These are phyloP conservation scores for Cercospora sojina DNA, from an alignment of 2,329 filamentous ascomycete species.

Conservation along the genomic window DNA sequence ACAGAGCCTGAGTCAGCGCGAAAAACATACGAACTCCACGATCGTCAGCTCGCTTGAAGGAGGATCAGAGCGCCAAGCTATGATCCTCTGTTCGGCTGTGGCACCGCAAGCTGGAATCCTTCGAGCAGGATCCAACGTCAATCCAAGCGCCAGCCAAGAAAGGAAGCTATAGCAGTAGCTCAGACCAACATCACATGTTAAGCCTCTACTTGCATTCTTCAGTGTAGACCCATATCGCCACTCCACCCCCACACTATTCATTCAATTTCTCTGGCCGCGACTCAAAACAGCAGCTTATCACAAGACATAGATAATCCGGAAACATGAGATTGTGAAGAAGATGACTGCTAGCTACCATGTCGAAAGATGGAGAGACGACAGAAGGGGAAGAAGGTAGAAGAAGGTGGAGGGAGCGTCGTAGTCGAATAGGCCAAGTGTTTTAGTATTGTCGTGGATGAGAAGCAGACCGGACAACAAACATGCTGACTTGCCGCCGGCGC, in stretches of 20 bases:
- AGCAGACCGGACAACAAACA: background rate
- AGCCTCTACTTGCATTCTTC: background rate
- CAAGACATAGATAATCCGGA: background rate
- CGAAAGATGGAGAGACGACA: background rate
- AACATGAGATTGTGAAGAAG: slow-evolving; percentile 6
- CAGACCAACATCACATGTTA: background rate
- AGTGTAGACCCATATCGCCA: background rate
- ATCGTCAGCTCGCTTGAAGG: background rate
- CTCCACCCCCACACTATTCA: background rate
- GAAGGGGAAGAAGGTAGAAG: background rate
- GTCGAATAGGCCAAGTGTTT: background rate
- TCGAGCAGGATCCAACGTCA: background rate
- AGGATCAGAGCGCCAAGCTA: background rate
- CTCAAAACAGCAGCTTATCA: background rate
- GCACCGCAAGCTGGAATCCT: background rate
- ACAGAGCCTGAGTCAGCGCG: background rate
- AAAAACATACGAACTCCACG: too few relatives aligned
- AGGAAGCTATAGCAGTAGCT: background rate
- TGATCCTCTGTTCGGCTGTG: background rate
- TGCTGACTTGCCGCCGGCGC: background rate
- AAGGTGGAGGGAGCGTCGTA: background rate
- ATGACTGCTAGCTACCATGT: slow-evolving; percentile 8
- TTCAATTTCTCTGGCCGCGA: background rate
- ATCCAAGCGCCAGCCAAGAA: background rate
- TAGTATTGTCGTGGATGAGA: background rate